Evolutionary conservation across 2,329 filamentous ascomycete species (phyloP).

Genomic region (Teratosphaeria gauchensis): DNA sequence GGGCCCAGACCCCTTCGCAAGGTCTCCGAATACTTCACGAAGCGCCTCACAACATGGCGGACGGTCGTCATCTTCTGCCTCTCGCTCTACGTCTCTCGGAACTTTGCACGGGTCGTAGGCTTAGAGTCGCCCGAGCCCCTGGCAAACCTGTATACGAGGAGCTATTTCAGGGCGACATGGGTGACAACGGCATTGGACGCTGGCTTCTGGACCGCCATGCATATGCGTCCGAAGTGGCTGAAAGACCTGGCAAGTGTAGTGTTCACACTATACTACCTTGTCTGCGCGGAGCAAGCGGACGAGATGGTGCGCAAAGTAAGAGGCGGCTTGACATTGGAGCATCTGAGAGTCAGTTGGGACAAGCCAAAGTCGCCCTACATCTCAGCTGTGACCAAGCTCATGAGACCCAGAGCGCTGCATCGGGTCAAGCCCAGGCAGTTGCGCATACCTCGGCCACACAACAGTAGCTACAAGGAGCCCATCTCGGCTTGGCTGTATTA

Average conservation of each 20-base stretch:
- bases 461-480: conserved; percentile 74
- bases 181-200: conserved; percentile 88
- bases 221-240: conserved; percentile 68
- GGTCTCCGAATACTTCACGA: conserved; percentile 62
- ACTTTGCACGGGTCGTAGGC: conserved; percentile 86
- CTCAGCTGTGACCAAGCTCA: conserved; percentile 57
- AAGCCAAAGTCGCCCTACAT: conserved; percentile 87
- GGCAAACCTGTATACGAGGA: conserved; percentile 82
- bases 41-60: conserved; percentile 77
- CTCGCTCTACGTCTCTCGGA: conserved; percentile 82
- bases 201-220: conserved; percentile 98
- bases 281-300: conserved; percentile 87
- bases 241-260: conserved; percentile 72
- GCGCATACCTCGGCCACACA: conserved; percentile 68
- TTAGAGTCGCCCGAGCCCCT: conserved; percentile 89
- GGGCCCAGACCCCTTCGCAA: conserved; percentile 65
- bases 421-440: conserved; percentile 66
- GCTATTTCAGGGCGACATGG: conserved; percentile 96
- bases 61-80: conserved; percentile 78
- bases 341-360: conserved; percentile 88
- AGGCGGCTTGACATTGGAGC: conserved; percentile 77
- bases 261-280: conserved; percentile 82
- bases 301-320: conserved; percentile 92
- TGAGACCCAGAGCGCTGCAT: conserved; percentile 58
- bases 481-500: conserved; percentile 89